Evolutionary conservation across 371 early-diverging fungal genomes (phyloP).

Genomic region (Rhizopus delemar): DNA sequence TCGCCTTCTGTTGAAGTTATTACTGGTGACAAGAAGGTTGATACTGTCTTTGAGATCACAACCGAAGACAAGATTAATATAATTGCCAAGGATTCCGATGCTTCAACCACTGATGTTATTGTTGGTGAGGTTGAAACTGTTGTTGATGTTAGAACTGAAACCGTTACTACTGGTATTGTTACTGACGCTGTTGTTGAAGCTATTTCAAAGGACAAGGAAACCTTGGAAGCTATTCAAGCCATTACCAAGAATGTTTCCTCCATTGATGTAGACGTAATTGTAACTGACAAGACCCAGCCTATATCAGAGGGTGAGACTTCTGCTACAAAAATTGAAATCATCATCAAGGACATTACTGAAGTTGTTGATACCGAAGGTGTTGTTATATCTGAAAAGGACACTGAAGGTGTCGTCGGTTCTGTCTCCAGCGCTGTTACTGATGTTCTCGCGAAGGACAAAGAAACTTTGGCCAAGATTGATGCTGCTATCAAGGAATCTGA

Average conservation of each 20-base stretch:
- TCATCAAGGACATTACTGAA: too few relatives aligned
- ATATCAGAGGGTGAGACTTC: background rate
- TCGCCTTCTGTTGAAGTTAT: conserved; percentile 5
- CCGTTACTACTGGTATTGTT: background rate
- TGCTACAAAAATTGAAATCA: background rate
- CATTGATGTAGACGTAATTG: conserved; percentile 7
- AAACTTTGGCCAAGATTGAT: background rate
- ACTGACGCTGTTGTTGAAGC: background rate
- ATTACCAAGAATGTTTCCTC: too few relatives aligned
- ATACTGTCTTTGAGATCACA: background rate
- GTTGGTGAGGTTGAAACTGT: conserved; percentile 6
- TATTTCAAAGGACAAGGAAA: conserved; percentile 2
- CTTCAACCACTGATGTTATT: conserved; percentile 8
- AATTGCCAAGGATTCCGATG: background rate
- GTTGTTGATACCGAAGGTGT: conserved; percentile 18
- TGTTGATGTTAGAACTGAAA: too few relatives aligned
- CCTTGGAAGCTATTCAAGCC: conserved; percentile 9
- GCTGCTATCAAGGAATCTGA: conserved; percentile 1
- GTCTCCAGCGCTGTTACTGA: conserved; percentile 13
- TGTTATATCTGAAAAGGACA: conserved; percentile 9
- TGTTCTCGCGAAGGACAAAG: background rate
- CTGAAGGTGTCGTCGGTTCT: conserved; percentile 16
- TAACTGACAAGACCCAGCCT: background rate
- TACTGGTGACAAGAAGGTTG: conserved; percentile 1
- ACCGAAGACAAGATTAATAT: background rate